phyloP scores from a whole-genome alignment of 495 filamentous ascomycete genomes.

The Jackrogersella minutella region DNA sequence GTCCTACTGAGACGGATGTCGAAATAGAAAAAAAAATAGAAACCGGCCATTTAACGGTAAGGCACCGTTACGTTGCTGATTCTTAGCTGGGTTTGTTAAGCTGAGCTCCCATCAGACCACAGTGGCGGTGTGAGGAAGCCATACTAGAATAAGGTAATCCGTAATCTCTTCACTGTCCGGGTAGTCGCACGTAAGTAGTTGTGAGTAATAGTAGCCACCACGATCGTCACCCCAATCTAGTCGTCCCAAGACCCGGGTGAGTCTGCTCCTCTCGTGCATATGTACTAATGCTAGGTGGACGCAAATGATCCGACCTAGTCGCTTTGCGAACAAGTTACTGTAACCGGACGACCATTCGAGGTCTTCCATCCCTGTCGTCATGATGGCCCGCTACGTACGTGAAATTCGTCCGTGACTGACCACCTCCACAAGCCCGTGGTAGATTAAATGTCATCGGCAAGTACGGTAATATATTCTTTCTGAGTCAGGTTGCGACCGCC shows the following conservation, averaged over 20 bases:
- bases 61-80: slow-evolving; percentile 26
- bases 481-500: slow-evolving; percentile 32
- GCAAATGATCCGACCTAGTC: slow-evolving; percentile 32
- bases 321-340: slow-evolving; percentile 38
- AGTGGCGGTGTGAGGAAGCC: slow-evolving; percentile 43
- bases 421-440: slow-evolving; percentile 33
- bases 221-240: slow-evolving; percentile 40
- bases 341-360: slow-evolving; percentile 32
- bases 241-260: slow-evolving; percentile 40
- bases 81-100: slow-evolving; percentile 36
- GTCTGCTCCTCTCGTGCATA: slow-evolving; percentile 35
- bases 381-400: slow-evolving; percentile 38
- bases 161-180: slow-evolving; percentile 37
- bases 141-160: slow-evolving; percentile 41
- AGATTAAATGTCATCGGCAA: slow-evolving; percentile 38
- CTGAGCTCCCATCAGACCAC: slow-evolving; percentile 40
- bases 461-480: slow-evolving; percentile 32
- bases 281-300: slow-evolving; percentile 38
- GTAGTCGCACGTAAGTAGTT: slow-evolving; percentile 40
- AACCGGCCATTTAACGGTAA: slow-evolving; percentile 26
- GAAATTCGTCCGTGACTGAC: slow-evolving; percentile 31
- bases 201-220: slow-evolving; percentile 39
- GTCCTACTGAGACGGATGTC: slow-evolving; percentile 18
- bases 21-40: slow-evolving; percentile 19
- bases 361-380: slow-evolving; percentile 41